Base-by-base conservation (phyloP, 106 monocot genomes). In the Platanthera guangdongensis region DNA sequence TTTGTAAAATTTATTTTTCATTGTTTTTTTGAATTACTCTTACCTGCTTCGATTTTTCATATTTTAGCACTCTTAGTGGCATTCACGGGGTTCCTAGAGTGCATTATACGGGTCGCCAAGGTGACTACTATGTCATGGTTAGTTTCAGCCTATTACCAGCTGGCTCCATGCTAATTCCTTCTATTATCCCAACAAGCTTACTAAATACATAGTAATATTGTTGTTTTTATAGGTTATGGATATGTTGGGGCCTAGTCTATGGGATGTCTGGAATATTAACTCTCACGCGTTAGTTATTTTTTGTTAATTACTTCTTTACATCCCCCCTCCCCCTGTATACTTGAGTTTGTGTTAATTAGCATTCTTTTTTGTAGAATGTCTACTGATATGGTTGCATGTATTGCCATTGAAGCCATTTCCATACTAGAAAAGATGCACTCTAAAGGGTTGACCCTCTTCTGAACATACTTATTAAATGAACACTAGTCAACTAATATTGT, bases 81-180 rank as follows among this genome's bases (percentile, higher is more conserved):
- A 93, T 93, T 81, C 93, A 93, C 89, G 93, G 96, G 15, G 89
- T 96, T 16, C 96, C 96, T 71, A 81, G 85, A 68, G 96, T 93
- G 47, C 93, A 96, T 82, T 89, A 87, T 78, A 96, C 90, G 74
- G 95, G 96, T 21, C 88, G 93, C 79, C 90, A 93, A 81, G 93
- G 90, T 52, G 95, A 93, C 53, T 93, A 89, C 74, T 96, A 93
- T 83, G 76, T 96, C 78, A 93, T 96, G 93, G 95, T 93, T 87
- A 85, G 67, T 30, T 55, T 65, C 65, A 65, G 32, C 32, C 21
- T 63, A 22, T 21, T 63, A 19, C 22, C 2, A 1, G 21, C 15
- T 63, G 62, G 5, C 65, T 65, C 65, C 11, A 30, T 65, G 11
- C 32, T 65, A 11, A 30, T 25, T 32, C 10, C 25, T 65, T 65